phyloP scores from a whole-genome alignment of 2,329 filamentous ascomycete genomes.

The Rhinocladiella similis region DNA sequence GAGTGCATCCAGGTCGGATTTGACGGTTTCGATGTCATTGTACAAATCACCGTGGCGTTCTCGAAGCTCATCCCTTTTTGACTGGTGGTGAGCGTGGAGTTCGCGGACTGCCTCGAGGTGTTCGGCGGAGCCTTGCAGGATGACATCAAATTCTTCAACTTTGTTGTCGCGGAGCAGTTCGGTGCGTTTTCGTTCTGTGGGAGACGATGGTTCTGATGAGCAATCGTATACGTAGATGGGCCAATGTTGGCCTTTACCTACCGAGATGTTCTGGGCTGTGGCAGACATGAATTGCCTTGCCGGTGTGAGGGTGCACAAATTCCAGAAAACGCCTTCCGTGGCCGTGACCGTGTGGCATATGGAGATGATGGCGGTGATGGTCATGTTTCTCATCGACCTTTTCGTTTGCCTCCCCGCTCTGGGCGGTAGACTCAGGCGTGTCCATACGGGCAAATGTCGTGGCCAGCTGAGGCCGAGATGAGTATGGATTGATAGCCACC shows the following conservation, averaged over 20 bases:
- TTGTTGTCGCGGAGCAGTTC: slow-evolving; percentile 14
- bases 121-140: slow-evolving; percentile 21
- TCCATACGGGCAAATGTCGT: not conserved
- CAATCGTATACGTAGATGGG: not conserved
- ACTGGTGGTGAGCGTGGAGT: slow-evolving; percentile 56
- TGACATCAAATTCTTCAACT: slow-evolving; percentile 15
- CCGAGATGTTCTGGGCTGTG: slow-evolving; percentile 54
- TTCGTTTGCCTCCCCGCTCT: slow-evolving; percentile 2
- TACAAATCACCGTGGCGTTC: slow-evolving; percentile 53
- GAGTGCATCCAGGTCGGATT: slow-evolving; percentile 55
- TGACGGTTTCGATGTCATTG: slow-evolving; percentile 58
- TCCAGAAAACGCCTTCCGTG: slow-evolving; percentile 49
- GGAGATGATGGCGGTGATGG: slow-evolving; percentile 31
- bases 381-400: slow-evolving; percentile 1
- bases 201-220: too few species aligned
- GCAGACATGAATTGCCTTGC: slow-evolving; percentile 58
- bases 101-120: slow-evolving; percentile 45
- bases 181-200: slow-evolving; percentile 7
- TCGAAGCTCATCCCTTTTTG: slow-evolving; percentile 48
- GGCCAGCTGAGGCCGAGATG: not conserved
- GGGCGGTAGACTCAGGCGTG: slow-evolving; percentile 4
- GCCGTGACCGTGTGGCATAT: slow-evolving; percentile 32
- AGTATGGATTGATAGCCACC: too few species aligned
- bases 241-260: slow-evolving; percentile 31
- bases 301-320: slow-evolving; percentile 55